These are phyloP conservation scores for Penicillium parvum DNA, from an alignment of 495 filamentous ascomycete species.

Conservation along the genomic window DNA sequence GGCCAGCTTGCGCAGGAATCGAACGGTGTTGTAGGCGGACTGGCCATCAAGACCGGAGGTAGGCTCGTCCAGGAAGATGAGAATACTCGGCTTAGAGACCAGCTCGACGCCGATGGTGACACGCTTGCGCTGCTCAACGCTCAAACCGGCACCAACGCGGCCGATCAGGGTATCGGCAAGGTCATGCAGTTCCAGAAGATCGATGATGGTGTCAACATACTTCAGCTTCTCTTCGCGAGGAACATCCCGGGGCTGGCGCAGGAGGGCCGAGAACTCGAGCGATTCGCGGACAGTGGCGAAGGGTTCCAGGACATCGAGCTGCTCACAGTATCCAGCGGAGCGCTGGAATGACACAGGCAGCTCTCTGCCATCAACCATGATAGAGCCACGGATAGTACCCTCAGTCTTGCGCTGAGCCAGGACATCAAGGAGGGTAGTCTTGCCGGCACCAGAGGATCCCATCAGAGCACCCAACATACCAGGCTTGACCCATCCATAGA, in stretches of 20 bases:
- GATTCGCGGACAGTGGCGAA: slow-evolving; percentile 60
- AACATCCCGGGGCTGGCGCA: slow-evolving; percentile 50
- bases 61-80: slow-evolving; percentile 75
- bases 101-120: slow-evolving; percentile 67
- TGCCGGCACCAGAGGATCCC: slow-evolving; percentile 59
- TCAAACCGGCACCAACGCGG: slow-evolving; percentile 46
- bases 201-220: slow-evolving; percentile 55
- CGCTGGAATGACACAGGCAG: slow-evolving; percentile 80
- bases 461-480: slow-evolving; percentile 71
- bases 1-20: slow-evolving; percentile 61
- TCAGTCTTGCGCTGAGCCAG: slow-evolving; percentile 68
- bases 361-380: slow-evolving; percentile 75
- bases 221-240: slow-evolving; percentile 53
- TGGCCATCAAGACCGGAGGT: slow-evolving; percentile 65
- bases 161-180: slow-evolving; percentile 53
- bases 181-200: slow-evolving; percentile 54
- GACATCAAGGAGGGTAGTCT: slow-evolving; percentile 54
- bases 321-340: slow-evolving; percentile 53
- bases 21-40: slow-evolving; percentile 59
- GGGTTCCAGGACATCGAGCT: slow-evolving; percentile 56
- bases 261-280: slow-evolving; percentile 52
- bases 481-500: slow-evolving; percentile 89
- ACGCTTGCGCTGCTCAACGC: slow-evolving; percentile 58
- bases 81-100: slow-evolving; percentile 57
- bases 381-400: slow-evolving; percentile 80